Evolutionary conservation across 1,139 yeast species (phyloP).

Genomic region (Sugiyamaella neomexicana): DNA sequence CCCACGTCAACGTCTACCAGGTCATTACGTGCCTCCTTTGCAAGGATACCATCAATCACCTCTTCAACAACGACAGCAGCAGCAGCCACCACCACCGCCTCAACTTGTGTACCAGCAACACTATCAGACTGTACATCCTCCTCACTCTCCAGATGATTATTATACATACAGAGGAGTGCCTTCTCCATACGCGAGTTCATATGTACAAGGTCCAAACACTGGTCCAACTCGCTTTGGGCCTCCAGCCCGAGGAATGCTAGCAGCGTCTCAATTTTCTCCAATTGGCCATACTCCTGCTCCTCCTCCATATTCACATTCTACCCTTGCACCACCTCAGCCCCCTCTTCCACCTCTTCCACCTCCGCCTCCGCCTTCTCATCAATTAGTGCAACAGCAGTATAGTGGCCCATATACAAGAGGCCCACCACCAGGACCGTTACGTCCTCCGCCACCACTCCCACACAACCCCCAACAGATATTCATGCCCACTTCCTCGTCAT

Average conservation of each 20-base stretch:
- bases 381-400: background rate
- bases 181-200: constrained; percentile 13
- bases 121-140: constrained; percentile 12
- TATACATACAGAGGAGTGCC: constrained; percentile 11
- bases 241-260: background rate
- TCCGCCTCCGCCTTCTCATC: constrained; percentile 9
- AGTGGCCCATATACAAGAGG: background rate
- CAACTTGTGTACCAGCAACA: constrained; percentile 1
- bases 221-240: background rate
- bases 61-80: constrained; percentile 1
- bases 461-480: background rate
- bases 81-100: constrained; percentile 11
- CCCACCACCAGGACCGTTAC: background rate
- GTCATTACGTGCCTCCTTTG: constrained; percentile 13
- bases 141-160: constrained; percentile 17
- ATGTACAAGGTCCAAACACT: background rate
- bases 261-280: background rate
- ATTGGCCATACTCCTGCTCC: background rate
- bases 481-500: background rate
- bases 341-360: background rate
- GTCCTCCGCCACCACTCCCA: constrained; percentile 11
- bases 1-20: constrained; percentile 17
- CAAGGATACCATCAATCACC: constrained; percentile 8
- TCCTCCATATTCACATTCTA: constrained; percentile 1
- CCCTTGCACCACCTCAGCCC: constrained; percentile 2